Base-by-base conservation (phyloP, 495 filamentous ascomycete genomes). In the Tuber umbilicatum region DNA sequence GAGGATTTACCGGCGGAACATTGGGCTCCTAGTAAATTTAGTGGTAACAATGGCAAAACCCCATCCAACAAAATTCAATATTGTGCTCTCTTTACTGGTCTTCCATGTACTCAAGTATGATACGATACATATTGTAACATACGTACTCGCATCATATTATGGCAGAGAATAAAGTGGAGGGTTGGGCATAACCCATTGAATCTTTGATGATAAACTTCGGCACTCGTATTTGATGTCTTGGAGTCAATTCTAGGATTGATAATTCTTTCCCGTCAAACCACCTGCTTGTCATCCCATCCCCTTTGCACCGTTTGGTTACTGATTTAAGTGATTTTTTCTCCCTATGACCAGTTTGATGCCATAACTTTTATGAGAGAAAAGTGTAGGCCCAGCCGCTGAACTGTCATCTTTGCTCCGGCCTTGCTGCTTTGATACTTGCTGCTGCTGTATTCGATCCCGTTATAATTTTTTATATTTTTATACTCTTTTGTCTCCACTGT, bases 391-490 rank as follows among this genome's bases (percentile, higher is more conserved):
- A 35, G 55, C 14, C 17, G 16, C 31, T 27, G 14, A 35, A 64
- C 55, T 10, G 16, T 31, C 12, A 2, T 64, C 55, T 78, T 70
- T 78, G 64, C 71, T 78, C 69, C 72, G 70, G 42, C 42, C 68
- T n/a, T 69, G 68, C 41, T 37, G 67, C 55, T 72, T 69, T 69
- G 64, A 73, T 72, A 73, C 69, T 78, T 74, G 67, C 45, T 45
- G 70, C 68, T 42, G 38, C 73, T 78, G 67, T 37, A 47, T 55
- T 16, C 69, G 37, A 72, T 74, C 27, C 5, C n/a, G 50, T 12
- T 27, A n/a, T 23, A 60, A 31, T n/a, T 71, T 77, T 79, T 74
- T 27, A 71, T 74, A 78, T 78, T 79, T 74, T 41, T 69, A 42
- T 74, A 47, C 50, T 75, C 76, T 78, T n/a, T n/a, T 73, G 73